Base-by-base conservation (phyloP, 2,329 filamentous ascomycete genomes). In the Alternaria brassicicola region DNA sequence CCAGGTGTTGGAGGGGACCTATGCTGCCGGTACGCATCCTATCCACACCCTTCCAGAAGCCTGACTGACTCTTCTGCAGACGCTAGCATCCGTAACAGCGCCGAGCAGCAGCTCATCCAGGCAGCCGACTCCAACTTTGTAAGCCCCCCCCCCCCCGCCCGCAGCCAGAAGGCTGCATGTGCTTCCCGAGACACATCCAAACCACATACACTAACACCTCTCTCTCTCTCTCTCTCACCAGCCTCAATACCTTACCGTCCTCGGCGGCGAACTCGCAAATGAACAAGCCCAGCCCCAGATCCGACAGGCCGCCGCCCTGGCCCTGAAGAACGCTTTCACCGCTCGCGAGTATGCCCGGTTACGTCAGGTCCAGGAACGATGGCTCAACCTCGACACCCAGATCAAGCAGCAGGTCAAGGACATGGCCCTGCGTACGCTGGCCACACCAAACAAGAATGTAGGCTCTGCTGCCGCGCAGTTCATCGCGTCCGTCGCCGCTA, bases 261-360 rank as follows among this genome's bases (percentile, higher is more conserved):
- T 99, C 76, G 94, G 95, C 68, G 90, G 92, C 81, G 92, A 96
- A 81, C 88, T 99, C 74, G 93, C 93, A 59, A 97, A 97, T 81
- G 94, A 98, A 76, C 85, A 87, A 69, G 89, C 90, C 67, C 85
- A 91, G 76, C 86, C 90, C 66, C 87, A 92, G 76, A 95, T 97
- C 76, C 90, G 95, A 85, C 90, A 92, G 70, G 94, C 95, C 69
- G 95, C 95, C 72, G 95, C 93, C 87, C 87, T 99, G 71, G 94
- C 95, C 70, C 85, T 99, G 75, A 99, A 99, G 83, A 99, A 99
- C 85, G 91, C 95, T 73, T 98, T 99, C 83, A 92, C 92, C 75
- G 91, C 93, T 74, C 90, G 95, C 84, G 95, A 99, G 80, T 89
- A 89, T 74, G 83, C 88, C 73, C 90, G 93, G 76, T 88, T 97